phyloP scores from a whole-genome alignment of 176 grass and related monocot genomes.

The Poa annua region DNA sequence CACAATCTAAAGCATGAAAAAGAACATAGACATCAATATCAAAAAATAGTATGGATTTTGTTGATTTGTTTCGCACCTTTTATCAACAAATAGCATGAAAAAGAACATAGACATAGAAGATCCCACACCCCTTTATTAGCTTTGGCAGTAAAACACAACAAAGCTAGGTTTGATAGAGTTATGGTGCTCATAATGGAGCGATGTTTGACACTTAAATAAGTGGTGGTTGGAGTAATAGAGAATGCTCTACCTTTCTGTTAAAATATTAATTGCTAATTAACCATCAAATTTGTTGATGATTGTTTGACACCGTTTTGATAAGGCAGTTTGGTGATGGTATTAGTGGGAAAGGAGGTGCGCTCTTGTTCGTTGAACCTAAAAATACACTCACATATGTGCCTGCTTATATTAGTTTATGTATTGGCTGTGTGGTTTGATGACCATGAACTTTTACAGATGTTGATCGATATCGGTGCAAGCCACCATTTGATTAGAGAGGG shows the following conservation, averaged over 20 bases:
- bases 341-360: slow-evolving; percentile 42
- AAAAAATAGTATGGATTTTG: neutral
- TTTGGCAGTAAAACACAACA: slow-evolving; percentile 17
- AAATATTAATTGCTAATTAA: too few relatives aligned
- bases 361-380: slow-evolving; percentile 42
- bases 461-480: slow-evolving; percentile 49
- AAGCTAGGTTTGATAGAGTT: slow-evolving; percentile 39
- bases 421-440: slow-evolving; percentile 45
- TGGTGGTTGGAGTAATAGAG: neutral
- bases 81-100: too few relatives aligned
- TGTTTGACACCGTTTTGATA: slow-evolving; percentile 29
- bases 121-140: neutral
- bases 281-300: neutral
- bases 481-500: slow-evolving; percentile 50
- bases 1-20: neutral
- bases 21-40: neutral
- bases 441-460: slow-evolving; percentile 52
- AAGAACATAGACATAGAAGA: neutral
- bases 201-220: slow-evolving; percentile 23
- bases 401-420: slow-evolving; percentile 44
- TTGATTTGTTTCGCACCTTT: neutral
- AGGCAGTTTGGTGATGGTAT: slow-evolving; percentile 34
- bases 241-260: too few relatives aligned
- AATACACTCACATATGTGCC: slow-evolving; percentile 21
- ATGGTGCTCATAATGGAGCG: neutral